Base-by-base conservation (phyloP, 2,329 filamentous ascomycete species). In the Coniella lustricola region DNA sequence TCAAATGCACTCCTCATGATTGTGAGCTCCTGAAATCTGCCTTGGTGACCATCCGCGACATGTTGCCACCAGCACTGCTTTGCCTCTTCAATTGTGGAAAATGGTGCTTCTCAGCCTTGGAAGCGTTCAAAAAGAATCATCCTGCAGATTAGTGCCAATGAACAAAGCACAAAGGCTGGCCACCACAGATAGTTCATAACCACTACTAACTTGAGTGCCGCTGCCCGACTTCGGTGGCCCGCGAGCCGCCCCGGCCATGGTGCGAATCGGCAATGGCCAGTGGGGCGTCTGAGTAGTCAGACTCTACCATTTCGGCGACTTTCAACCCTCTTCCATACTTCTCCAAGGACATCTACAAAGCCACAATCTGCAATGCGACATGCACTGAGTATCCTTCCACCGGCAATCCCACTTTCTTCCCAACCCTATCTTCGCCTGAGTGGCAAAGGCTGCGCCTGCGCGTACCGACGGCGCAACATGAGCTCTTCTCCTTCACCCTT, bases 151-250 rank as follows among this genome's bases (percentile, higher is more conserved):
- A n/a, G n/a, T n/a, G n/a, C n/a, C n/a, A n/a, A n/a, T n/a, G n/a
- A n/a, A n/a, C n/a, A n/a, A n/a, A n/a, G n/a, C n/a, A n/a, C n/a
- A n/a, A n/a, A n/a, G n/a, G n/a, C n/a, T n/a, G n/a, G n/a, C n/a
- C n/a, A n/a, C n/a, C n/a, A n/a, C n/a, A n/a, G n/a, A n/a, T n/a
- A n/a, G n/a, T n/a, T n/a, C 5, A 29, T 29, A 29, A 29, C 25
- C 7, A 21, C 29, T 38, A n/a, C 14, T 37, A 8, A 16, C 13
- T 29, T 44, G 38, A 12, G 13, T 37, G 21, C 25, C 25, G 31
- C 42, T 35, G 50, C 47, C 50, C 44, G 44, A 50, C 43, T 44
- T 47, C 50, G 44, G 50, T 46, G 46, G 43, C 33, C 42, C 36
- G 44, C 42, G 47, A 44, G 42, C 44, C 50, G 46, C 34, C 32